Conservation (phyloP, 768 basidiomycete genomes). For the Termitomyces sp. region DNA sequence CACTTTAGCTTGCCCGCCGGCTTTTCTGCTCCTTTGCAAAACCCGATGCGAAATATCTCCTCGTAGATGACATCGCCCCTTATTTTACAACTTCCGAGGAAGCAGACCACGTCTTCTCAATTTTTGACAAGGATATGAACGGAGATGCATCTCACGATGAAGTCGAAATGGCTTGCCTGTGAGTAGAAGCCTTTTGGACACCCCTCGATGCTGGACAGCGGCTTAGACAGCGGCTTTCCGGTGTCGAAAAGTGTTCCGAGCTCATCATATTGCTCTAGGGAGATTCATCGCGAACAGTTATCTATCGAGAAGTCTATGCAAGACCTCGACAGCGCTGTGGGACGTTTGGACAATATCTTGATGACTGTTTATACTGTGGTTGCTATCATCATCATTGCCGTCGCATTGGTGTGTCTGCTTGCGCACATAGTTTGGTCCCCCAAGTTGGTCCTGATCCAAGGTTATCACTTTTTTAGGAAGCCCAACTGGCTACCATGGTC, state of each 20-base stretch:
- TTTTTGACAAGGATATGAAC: slow-evolving; percentile 71
- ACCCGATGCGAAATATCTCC: slow-evolving; percentile 50
- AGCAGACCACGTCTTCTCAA: slow-evolving; percentile 58
- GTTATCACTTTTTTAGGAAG: slow-evolving; percentile 42
- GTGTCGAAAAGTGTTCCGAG: background rate
- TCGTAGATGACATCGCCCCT: slow-evolving; percentile 62
- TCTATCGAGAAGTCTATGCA: slow-evolving; percentile 84
- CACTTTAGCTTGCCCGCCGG: slow-evolving; percentile 66
- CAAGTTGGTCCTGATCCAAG: background rate
- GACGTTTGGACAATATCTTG: slow-evolving; percentile 80
- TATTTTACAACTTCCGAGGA: slow-evolving; percentile 68
- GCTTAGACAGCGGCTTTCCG: background rate
- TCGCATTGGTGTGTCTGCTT: slow-evolving; percentile 54
- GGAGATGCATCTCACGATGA: slow-evolving; percentile 71
- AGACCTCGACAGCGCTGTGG: slow-evolving; percentile 86
- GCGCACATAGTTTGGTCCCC: background rate
- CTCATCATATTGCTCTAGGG: slow-evolving; percentile 33
- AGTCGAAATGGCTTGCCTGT: slow-evolving; percentile 72
- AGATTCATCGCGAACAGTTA: slow-evolving; percentile 81
- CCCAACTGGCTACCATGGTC: slow-evolving; percentile 66
- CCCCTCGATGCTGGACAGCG: slow-evolving; percentile 4
- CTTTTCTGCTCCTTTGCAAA: slow-evolving; percentile 83
- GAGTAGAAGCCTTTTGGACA: slow-evolving; percentile 17
- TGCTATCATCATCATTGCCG: slow-evolving; percentile 70
- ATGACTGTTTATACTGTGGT: slow-evolving; percentile 76